Conservation (phyloP, 805 yeast genomes). For the Hanseniaspora vineae region DNA sequence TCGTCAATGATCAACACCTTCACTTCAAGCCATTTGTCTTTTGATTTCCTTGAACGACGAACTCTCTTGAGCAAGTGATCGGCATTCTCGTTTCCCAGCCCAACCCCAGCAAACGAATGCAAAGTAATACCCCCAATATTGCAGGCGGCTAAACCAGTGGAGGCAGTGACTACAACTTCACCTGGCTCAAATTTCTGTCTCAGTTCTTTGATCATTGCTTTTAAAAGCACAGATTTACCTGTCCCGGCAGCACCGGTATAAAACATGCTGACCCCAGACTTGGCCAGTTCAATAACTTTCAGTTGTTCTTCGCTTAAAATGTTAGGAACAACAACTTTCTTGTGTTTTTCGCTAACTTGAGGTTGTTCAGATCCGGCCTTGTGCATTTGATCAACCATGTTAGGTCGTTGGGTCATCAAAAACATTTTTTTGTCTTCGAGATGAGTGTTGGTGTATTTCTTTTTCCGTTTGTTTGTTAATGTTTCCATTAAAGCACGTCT, state of each 20-base stretch:
- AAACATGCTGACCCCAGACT: conserved; percentile 50
- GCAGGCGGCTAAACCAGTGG: conserved; percentile 93
- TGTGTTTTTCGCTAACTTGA: conserved; percentile 5
- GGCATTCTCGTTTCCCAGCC: conserved; percentile 50
- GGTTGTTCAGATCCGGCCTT: conserved; percentile 7
- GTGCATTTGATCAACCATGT: conserved; percentile 4
- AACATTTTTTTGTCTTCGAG: conserved; percentile 17
- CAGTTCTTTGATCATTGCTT: conserved; percentile 48
- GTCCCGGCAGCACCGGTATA: conserved; percentile 85
- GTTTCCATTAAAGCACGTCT: neutral
- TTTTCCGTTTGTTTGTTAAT: neutral
- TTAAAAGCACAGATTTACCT: conserved; percentile 63
- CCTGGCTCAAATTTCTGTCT: conserved; percentile 29
- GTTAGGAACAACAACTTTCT: conserved; percentile 19
- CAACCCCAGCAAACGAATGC: conserved; percentile 77
- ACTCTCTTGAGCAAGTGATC: conserved; percentile 36
- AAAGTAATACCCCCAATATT: conserved; percentile 86
- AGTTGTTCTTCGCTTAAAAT: conserved; percentile 48
- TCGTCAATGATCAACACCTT: conserved; percentile 80
- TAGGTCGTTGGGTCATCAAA: conserved; percentile 21
- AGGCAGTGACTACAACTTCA: conserved; percentile 78
- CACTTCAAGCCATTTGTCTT: conserved; percentile 50
- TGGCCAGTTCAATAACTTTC: conserved; percentile 50
- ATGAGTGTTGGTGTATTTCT: neutral
- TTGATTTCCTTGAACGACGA: conserved; percentile 29